These are phyloP conservation scores for Phragmites australis DNA, from an alignment of 176 grass and related monocot species.

Conservation along the genomic window DNA sequence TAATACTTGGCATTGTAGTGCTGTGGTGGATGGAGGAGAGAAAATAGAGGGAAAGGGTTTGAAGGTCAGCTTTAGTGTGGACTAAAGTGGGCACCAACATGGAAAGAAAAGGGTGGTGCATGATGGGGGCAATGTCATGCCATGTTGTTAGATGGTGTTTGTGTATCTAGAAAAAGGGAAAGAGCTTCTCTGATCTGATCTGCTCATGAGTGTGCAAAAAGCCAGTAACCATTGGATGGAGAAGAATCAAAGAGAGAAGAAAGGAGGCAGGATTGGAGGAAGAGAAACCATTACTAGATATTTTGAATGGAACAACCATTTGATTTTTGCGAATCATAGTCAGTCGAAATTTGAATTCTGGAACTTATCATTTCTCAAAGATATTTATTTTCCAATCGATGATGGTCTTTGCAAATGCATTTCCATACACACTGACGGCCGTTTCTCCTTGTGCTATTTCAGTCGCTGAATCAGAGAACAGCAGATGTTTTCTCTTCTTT, in stretches of 20 bases:
- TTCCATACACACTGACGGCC: not conserved
- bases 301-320: not conserved
- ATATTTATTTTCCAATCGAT: not conserved
- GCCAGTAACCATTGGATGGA: slow-evolving; percentile 30
- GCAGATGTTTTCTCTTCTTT: not conserved
- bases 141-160: slow-evolving; percentile 26
- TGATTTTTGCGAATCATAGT: not conserved
- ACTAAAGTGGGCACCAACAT: slow-evolving; percentile 58
- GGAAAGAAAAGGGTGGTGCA: slow-evolving; percentile 29
- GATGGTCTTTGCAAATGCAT: not conserved
- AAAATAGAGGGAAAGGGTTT: slow-evolving; percentile 24
- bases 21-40: not conserved
- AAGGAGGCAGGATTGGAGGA: not conserved
- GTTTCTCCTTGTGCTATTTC: not conserved
- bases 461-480: not conserved
- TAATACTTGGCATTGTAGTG: not conserved
- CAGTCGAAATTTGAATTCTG: not conserved
- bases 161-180: slow-evolving; percentile 16
- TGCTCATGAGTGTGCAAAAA: slow-evolving; percentile 29
- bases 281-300: not conserved
- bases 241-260: not conserved
- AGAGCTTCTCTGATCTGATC: slow-evolving; percentile 30
- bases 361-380: not conserved
- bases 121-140: slow-evolving; percentile 27
- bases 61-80: slow-evolving; percentile 35